Evolutionary conservation across 768 basidiomycete genomes (phyloP).

Genomic region (Amanita phalloides): DNA sequence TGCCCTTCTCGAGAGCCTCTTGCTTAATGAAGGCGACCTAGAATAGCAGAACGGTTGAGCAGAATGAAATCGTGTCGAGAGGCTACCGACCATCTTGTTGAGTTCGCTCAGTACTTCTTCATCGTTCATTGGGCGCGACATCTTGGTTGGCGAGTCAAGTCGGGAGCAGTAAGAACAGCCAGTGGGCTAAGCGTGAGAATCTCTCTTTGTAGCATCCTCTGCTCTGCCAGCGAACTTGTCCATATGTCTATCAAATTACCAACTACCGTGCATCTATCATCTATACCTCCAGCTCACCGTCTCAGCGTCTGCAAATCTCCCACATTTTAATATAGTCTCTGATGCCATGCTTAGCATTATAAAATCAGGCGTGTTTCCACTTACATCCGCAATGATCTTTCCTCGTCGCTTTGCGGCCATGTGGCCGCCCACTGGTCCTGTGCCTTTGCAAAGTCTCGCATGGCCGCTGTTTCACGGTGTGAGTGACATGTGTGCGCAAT

Average conservation of each 20-base stretch:
- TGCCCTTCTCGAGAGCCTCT: conserved; percentile 93
- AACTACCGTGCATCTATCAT: background rate
- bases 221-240: too few species aligned
- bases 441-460: conserved; percentile 55
- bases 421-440: conserved; percentile 57
- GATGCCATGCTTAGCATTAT: conserved; percentile 11
- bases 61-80: background rate
- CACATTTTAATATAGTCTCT: conserved; percentile 44
- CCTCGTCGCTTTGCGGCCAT: conserved; percentile 52
- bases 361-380: conserved; percentile 13
- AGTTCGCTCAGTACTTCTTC: conserved; percentile 94
- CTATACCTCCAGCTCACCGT: background rate
- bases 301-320: conserved; percentile 20
- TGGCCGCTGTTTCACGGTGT: conserved; percentile 33
- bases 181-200: background rate
- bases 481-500: background rate
- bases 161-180: background rate
- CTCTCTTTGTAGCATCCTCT: background rate
- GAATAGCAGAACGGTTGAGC: background rate
- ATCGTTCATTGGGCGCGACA: conserved; percentile 80
- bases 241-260: background rate
- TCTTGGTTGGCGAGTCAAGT: conserved; percentile 15
- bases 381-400: conserved; percentile 63
- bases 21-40: conserved; percentile 98
- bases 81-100: conserved; percentile 85